phyloP scores from a whole-genome alignment of 352 stramenopile species.

The Elongisporangium prolatum region DNA sequence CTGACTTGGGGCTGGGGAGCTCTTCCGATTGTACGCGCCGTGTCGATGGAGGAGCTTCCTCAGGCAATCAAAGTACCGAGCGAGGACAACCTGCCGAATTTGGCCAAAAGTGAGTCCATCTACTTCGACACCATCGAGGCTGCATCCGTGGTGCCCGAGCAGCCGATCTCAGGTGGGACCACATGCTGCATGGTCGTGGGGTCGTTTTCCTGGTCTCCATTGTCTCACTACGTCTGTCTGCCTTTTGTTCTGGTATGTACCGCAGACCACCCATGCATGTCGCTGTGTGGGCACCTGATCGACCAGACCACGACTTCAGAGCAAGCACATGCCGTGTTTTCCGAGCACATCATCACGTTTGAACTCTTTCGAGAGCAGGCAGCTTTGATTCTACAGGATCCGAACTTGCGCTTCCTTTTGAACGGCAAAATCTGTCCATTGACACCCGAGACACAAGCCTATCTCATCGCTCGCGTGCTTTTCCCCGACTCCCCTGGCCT shows the following conservation, averaged over 20 bases:
- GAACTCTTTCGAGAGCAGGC: slow-evolving; percentile 52
- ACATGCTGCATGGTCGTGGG: background rate
- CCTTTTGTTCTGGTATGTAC: background rate
- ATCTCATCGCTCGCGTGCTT: slow-evolving; percentile 55
- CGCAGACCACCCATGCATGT: slow-evolving; percentile 57
- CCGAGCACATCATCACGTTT: slow-evolving; percentile 58
- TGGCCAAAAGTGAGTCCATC: slow-evolving; percentile 66
- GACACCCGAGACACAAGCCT: slow-evolving; percentile 50
- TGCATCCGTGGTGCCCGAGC: slow-evolving; percentile 11
- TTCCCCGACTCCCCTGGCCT: slow-evolving; percentile 59
- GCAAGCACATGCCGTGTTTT: slow-evolving; percentile 52
- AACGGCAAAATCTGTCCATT: slow-evolving; percentile 57
- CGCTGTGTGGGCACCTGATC: slow-evolving; percentile 66
- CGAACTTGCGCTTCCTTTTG: slow-evolving; percentile 55
- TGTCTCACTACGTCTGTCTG: background rate
- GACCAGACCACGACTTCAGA: slow-evolving; percentile 30
- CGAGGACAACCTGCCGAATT: slow-evolving; percentile 26
- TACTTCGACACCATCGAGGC: slow-evolving; percentile 79
- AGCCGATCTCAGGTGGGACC: slow-evolving; percentile 1
- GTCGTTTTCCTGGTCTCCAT: no score
- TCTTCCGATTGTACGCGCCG: slow-evolving; percentile 30
- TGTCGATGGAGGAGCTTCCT: slow-evolving; percentile 10
- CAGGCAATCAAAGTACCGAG: slow-evolving; percentile 10
- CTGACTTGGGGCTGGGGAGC: slow-evolving; percentile 53
- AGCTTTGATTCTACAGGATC: slow-evolving; percentile 38